These are phyloP conservation scores for Solanum peruvianum DNA, from an alignment of 257 asterid genomes.

Conservation along the genomic window DNA sequence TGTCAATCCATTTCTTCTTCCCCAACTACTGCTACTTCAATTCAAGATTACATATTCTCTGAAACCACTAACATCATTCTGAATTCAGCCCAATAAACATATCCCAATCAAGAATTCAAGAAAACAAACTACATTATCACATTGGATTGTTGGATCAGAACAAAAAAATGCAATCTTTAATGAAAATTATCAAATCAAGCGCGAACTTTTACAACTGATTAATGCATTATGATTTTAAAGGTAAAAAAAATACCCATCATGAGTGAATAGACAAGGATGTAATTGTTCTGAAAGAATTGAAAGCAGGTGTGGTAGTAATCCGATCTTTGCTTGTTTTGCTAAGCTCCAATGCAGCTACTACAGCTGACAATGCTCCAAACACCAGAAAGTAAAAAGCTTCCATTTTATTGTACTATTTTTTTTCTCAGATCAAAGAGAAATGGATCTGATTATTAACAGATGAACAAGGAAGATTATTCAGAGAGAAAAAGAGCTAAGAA, in stretches of 20 bases:
- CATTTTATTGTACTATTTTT: constrained; percentile 14
- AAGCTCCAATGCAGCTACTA: constrained; percentile 78
- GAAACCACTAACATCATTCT: background rate
- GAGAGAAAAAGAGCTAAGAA: background rate
- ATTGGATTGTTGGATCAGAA: background rate
- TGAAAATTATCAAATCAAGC: background rate
- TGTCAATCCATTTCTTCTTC: background rate
- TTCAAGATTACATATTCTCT: background rate
- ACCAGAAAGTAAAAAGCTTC: constrained; percentile 70
- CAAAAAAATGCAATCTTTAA: background rate
- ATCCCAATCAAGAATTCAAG: background rate
- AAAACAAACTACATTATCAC: background rate
- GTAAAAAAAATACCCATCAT: constrained; percentile 3
- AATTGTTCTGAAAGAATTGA: constrained; percentile 87
- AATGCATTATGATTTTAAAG: background rate
- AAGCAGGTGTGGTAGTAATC: constrained; percentile 55
- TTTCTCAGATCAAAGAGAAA: background rate
- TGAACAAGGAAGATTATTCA: too few relatives aligned
- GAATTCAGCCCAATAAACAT: background rate
- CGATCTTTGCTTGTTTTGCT: constrained; percentile 79
- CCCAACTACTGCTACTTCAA: background rate
- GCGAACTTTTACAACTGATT: background rate
- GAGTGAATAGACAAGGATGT: constrained; percentile 82
- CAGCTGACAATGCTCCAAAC: constrained; percentile 56
- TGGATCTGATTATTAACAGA: background rate